phyloP scores from a whole-genome alignment of 1,139 yeast genomes.

The Candida sanyaensis region DNA sequence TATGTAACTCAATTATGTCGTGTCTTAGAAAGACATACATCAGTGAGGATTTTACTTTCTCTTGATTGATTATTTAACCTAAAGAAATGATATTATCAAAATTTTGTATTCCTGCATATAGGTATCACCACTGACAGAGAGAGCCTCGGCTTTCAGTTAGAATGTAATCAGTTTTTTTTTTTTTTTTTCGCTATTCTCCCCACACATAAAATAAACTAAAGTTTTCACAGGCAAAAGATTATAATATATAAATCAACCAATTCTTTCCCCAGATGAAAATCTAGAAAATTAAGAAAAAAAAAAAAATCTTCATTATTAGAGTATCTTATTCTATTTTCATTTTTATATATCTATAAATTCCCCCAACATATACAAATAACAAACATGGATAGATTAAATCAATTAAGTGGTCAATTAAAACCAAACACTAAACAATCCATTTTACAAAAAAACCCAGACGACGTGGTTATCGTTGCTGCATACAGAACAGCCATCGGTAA shows the following conservation, averaged over 20 bases:
- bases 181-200: not conserved
- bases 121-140: not conserved
- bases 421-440: conserved; percentile 47
- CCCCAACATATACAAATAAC: not conserved
- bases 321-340: not conserved
- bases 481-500: conserved; percentile 87
- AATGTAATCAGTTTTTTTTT: not conserved
- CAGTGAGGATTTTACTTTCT: not conserved
- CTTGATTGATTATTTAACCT: not conserved
- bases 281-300: not conserved
- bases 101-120: no score
- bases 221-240: conserved; percentile 4
- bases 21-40: no score
- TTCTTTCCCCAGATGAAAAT: conserved; percentile 3
- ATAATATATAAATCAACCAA: conserved; percentile 1
- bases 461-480: conserved; percentile 84
- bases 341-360: not conserved
- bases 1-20: no score
- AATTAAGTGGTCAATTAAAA: conserved; percentile 56
- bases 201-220: conserved; percentile 8
- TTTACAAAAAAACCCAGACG: conserved; percentile 70
- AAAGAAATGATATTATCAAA: no score
- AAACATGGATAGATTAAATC: conserved; percentile 63
- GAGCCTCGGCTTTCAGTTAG: conserved; percentile 1
- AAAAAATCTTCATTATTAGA: not conserved